These are phyloP conservation scores for Trametes punicea DNA, from an alignment of 768 basidiomycete genomes.

Conservation along the genomic window DNA sequence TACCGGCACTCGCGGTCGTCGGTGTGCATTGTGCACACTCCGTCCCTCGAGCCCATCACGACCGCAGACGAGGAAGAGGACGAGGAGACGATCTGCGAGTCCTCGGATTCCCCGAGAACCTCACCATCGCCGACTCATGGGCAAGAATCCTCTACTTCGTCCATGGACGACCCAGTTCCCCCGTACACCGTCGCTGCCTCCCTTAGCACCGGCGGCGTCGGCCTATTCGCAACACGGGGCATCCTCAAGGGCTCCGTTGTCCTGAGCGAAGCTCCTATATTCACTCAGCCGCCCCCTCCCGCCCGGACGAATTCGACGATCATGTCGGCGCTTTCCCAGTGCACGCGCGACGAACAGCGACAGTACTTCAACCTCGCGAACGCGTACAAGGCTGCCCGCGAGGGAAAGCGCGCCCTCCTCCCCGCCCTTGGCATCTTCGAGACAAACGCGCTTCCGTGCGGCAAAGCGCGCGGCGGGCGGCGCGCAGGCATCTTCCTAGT, in stretches of 20 bases:
- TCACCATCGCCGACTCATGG: conserved; percentile 2
- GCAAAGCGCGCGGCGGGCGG: background rate
- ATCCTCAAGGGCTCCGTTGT: conserved; percentile 27
- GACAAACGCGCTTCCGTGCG: conserved; percentile 30
- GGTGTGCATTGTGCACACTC: conserved; percentile 11
- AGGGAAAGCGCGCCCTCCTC: conserved; percentile 16
- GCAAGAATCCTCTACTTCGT: conserved; percentile 5
- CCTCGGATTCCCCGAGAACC: background rate
- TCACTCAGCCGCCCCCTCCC: conserved; percentile 20
- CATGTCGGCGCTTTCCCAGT: conserved; percentile 21
- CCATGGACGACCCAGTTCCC: conserved; percentile 11
- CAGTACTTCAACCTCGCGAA: conserved; percentile 28
- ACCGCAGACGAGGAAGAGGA: conserved; percentile 12
- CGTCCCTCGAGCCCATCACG: conserved; percentile 12
- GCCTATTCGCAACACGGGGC: conserved; percentile 27
- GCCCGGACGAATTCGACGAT: conserved; percentile 24
- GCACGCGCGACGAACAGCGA: conserved; percentile 28
- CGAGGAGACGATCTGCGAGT: conserved; percentile 5
- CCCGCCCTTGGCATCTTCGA: conserved; percentile 30
- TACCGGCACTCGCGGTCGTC: conserved; percentile 12
- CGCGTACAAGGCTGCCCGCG: conserved; percentile 14
- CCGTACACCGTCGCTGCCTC: conserved; percentile 15
- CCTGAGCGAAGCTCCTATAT: conserved; percentile 28
- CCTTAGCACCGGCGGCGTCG: conserved; percentile 24
- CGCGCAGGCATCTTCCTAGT: conserved; percentile 28